Base-by-base conservation (phyloP, 75 land plant species). In the Pinus taeda region DNA sequence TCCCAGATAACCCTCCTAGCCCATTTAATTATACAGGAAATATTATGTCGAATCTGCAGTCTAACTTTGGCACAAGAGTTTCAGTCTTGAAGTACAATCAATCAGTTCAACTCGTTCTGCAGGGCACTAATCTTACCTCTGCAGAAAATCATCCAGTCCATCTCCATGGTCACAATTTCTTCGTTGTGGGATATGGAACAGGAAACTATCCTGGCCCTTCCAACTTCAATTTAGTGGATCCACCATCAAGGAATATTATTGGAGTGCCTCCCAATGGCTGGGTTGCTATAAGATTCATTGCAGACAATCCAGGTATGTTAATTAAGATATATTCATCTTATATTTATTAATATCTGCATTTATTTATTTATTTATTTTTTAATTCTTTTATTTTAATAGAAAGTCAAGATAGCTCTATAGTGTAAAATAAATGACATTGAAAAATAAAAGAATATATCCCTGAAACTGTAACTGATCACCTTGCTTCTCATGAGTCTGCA, bases 41-140 rank as follows among this genome's bases (percentile, higher is more conserved):
- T 21, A 8, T 74, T 24, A 12, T 79, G 2, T 6, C 18, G 24
- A 75, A 79, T 67, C 22, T 83, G 76, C 22, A 70, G 57, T 62
- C 79, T 11, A 6, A 64, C n/a, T 62, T 33, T 29, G 94, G 85
- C 60, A 94, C 94, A 9, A 79, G 77, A 70, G 88, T 88, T 6
- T 33, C 58, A 42, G 71, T 72, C 45, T 71, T 85, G 26, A 57
- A 69, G 30, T 85, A 64, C 78, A 74, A 82, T 30, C 39, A 85
- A 56, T 79, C 64, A 71, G 78, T 83, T 53, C 79, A 83, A 49
- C 33, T 83, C 22, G 65, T 83, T 22, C 85, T 83, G 57, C 85
- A 83, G 66, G 85, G 79, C 5, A 83, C 85, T 39, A 71, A 60
- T 17, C 57, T 81, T 58, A 69, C 82, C 64, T 45, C 77, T 63